phyloP scores from a whole-genome alignment of 148 eudicot species.

The Amaranthus cruentus region DNA sequence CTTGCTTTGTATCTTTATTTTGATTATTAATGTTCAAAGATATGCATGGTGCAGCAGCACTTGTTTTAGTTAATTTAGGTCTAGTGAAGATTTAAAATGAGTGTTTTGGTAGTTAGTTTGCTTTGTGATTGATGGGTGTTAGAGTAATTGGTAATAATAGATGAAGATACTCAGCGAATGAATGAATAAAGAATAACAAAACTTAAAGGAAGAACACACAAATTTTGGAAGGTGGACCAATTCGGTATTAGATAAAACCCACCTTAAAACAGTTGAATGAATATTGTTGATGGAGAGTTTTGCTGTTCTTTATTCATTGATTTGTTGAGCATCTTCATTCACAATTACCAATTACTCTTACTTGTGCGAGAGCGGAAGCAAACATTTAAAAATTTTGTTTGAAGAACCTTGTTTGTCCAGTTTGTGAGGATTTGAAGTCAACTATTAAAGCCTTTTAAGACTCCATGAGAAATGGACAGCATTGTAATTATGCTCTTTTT shows the following conservation, averaged over 20 bases:
- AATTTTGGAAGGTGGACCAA: not conserved
- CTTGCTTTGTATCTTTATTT: not conserved
- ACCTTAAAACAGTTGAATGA: no score
- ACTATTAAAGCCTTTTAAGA: not conserved
- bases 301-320: no score
- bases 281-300: no score
- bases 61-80: not conserved
- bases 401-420: not conserved
- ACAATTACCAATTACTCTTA: not conserved
- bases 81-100: not conserved
- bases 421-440: not conserved
- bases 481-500: not conserved
- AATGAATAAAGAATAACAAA: no score
- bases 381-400: not conserved
- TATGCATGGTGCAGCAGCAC: not conserved
- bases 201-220: not conserved
- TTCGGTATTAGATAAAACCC: no score
- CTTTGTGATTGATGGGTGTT: not conserved
- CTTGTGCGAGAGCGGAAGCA: not conserved
- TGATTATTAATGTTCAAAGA: not conserved
- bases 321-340: no score
- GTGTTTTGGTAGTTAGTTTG: not conserved
- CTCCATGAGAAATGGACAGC: no score
- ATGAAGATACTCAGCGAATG: no score
- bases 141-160: not conserved